phyloP scores from a whole-genome alignment of 2,329 filamentous ascomycete genomes.

The Penicillium palitans region DNA sequence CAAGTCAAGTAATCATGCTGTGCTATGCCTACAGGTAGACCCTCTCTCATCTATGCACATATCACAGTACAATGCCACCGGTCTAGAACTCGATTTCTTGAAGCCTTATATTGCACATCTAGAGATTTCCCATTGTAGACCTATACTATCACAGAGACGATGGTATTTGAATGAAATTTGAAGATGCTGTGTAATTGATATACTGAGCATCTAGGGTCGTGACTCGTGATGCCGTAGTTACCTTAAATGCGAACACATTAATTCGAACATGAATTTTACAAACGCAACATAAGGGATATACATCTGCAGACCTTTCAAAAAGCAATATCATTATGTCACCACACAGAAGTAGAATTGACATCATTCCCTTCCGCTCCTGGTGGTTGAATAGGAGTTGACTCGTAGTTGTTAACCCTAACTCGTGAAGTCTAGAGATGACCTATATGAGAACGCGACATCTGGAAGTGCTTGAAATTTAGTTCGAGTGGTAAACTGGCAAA shows the following conservation, averaged over 20 bases:
- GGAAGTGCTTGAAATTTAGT: conserved; percentile 10
- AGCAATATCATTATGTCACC: background rate
- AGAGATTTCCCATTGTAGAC: background rate
- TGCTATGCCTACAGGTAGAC: background rate
- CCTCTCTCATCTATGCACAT: background rate
- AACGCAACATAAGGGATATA: background rate
- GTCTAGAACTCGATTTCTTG: background rate
- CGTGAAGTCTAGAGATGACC: background rate
- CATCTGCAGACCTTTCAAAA: background rate
- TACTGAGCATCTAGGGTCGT: background rate
- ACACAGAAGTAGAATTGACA: background rate
- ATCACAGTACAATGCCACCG: background rate
- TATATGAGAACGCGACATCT: background rate
- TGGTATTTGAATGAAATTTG: background rate
- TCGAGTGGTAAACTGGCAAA: conserved; percentile 27
- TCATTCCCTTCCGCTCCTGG: background rate
- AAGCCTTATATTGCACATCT: background rate
- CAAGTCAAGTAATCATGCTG: background rate
- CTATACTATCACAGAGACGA: background rate
- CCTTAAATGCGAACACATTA: background rate
- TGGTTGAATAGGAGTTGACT: background rate
- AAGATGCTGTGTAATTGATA: background rate
- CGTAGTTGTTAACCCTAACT: background rate
- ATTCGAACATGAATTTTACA: background rate
- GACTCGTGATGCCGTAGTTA: background rate